phyloP scores from a whole-genome alignment of 129 eudicot genomes.

The Tagetes erecta region DNA sequence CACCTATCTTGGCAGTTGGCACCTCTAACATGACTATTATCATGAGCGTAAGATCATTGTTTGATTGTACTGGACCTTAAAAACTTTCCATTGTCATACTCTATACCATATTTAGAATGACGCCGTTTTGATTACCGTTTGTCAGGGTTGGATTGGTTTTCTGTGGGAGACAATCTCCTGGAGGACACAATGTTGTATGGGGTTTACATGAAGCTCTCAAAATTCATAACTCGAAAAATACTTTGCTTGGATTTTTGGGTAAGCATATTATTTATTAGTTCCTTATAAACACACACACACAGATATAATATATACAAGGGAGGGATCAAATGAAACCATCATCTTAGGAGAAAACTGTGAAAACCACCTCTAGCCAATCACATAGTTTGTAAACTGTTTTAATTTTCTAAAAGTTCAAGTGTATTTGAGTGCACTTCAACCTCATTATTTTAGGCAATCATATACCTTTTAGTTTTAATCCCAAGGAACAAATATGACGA shows the following conservation, averaged over 20 bases:
- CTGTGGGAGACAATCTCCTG: constrained; percentile 99
- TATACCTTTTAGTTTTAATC: too few species aligned
- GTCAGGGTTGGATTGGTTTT: constrained; percentile 92
- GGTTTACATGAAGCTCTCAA: constrained; percentile 87
- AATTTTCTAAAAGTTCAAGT: too few species aligned
- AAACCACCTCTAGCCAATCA: too few species aligned
- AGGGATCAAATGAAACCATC: too few species aligned
- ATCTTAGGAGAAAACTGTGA: too few species aligned
- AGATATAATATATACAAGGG: too few species aligned
- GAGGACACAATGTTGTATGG: constrained; percentile 99
- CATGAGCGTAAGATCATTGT: background rate
- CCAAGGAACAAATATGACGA: too few species aligned
- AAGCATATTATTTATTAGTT: constrained; percentile 13
- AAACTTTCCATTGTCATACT: background rate
- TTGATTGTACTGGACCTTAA: background rate
- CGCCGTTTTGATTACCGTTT: constrained; percentile 5
- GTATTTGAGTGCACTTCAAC: too few species aligned
- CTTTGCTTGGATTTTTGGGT: constrained; percentile 88
- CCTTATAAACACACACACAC: too few species aligned
- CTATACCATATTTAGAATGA: background rate
- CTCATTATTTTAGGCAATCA: too few species aligned
- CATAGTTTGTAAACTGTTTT: too few species aligned
- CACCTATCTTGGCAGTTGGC: background rate
- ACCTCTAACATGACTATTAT: background rate
- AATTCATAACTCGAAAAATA: constrained; percentile 69